Evolutionary conservation across 805 yeast genomes (phyloP), one percentile per base, ranked within the genome.

Genomic region (Saccharomycopsis malanga): DNA sequence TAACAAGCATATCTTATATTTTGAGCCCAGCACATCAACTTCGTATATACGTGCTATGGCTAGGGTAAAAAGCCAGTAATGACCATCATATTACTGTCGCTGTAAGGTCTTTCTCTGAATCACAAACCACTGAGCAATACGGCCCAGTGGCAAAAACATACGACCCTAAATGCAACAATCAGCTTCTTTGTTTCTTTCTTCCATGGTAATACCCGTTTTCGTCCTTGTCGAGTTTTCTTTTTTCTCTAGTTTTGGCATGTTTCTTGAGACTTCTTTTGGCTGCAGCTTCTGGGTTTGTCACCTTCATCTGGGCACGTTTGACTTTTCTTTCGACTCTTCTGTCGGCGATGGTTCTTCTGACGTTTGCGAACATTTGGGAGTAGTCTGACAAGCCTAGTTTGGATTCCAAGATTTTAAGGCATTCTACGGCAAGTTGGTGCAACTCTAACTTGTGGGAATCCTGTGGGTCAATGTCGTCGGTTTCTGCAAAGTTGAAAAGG

Each of bases 271-370:
- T 86, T 62, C 85, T 77, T 54, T 73, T 75, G 1, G 96, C 93
- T n/a, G 87, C 81, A 36, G 75, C 65, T 14, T 83, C 95, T 0
- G 98, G 98, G 3, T 83, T 84, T 18, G 72, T 74, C 9, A 89
- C 71, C 2, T 87, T 83, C 60, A 87, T 66, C 49, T 83, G 81
- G 0, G 95, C 83, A 48, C 88, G 72, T 59, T 81, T 82, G 0
- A 84, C 74, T 59, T 73, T 79, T 64, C 97, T 77, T 42, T 87
- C 94, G 49, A 74, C 73, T 58, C 97, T 76, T 62, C 87, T 76
- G 30, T 68, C 67, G 24, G 63, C 65, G 21, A 89, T 81, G 15
- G 58, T 57, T 53, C 73, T 77, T 59, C 79, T 77, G n/a, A 87
- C 93, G 39, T 68, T 67, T 1, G 84, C 67, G 58, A 81, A 83